phyloP scores from a whole-genome alignment of 75 land plant genomes.

The Larix kaempferi region DNA sequence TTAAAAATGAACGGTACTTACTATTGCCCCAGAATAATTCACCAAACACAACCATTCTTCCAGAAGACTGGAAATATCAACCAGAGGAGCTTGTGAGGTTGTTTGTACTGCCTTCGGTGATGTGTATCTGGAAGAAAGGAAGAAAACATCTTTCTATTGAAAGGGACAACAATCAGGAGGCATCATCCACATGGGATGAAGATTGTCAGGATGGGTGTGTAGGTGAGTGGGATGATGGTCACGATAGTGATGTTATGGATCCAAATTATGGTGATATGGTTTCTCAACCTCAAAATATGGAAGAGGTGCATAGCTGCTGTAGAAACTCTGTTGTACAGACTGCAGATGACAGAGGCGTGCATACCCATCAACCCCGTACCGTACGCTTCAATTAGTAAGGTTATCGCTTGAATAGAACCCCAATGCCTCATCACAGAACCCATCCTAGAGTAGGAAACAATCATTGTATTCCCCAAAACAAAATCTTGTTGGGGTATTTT shows the following conservation, averaged over 20 bases:
- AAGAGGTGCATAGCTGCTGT: too few species aligned
- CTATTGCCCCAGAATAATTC: slow-evolving; percentile 47
- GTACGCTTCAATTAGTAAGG: too few species aligned
- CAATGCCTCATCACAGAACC: too few species aligned
- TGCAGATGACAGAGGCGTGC: too few species aligned
- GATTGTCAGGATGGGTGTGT: slow-evolving; percentile 18
- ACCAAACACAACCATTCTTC: slow-evolving; percentile 54
- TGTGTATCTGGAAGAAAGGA: slow-evolving; percentile 63
- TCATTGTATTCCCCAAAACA: too few species aligned
- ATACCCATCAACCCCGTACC: too few species aligned
- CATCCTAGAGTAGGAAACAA: too few species aligned
- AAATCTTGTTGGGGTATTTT: too few species aligned
- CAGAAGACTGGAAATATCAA: slow-evolving; percentile 92
- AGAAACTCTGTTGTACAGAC: too few species aligned
- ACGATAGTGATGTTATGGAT: slow-evolving; percentile 55
- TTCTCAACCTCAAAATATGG: slow-evolving; percentile 73
- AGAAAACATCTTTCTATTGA: slow-evolving; percentile 45
- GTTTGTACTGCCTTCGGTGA: slow-evolving; percentile 65
- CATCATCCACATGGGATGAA: slow-evolving; percentile 41
- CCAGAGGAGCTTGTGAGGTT: slow-evolving; percentile 86
- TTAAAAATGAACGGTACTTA: slow-evolving; percentile 55
- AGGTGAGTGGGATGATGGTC: slow-evolving; percentile 54
- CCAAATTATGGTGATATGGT: slow-evolving; percentile 33
- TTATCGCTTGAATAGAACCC: too few species aligned
- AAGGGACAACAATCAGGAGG: slow-evolving; percentile 20